Percentiles rank a stretch among this genome's conserved stretches.
Conservation (phyloP, 306 rosid genomes). For the Gastrolobium villosum region DNA sequence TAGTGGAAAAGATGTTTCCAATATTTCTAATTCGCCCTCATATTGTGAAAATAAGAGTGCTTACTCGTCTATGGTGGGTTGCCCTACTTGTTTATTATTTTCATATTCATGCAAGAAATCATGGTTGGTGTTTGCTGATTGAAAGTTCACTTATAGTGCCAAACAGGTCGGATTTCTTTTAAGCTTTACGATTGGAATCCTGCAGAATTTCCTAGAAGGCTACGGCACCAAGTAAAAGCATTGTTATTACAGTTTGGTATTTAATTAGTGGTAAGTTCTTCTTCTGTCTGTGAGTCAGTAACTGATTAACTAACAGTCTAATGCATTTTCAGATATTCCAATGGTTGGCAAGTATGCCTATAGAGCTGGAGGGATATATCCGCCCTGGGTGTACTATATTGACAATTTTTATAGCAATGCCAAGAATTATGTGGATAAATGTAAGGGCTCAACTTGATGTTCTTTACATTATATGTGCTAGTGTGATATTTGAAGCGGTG, state of each 20-base stretch:
- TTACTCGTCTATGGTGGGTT: constrained; percentile 85
- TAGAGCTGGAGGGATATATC: constrained; percentile 98
- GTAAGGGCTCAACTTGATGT: constrained; percentile 57
- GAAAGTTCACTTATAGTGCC: constrained; percentile 77
- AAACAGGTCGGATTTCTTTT: constrained; percentile 97
- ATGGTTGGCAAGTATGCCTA: constrained; percentile 96
- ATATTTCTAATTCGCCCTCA: constrained; percentile 67
- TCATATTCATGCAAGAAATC: constrained; percentile 26
- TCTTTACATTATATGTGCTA: constrained; percentile 26
- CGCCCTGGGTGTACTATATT: constrained; percentile 97
- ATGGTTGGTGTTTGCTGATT: constrained; percentile 52
- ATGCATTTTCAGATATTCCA: constrained; percentile 83
- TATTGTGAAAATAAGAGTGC: constrained; percentile 72
- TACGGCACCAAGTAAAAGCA: constrained; percentile 95
- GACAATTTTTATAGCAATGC: constrained; percentile 92
- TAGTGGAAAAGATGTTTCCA: constrained; percentile 67
- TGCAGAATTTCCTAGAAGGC: constrained; percentile 98
- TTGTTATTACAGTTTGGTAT: constrained; percentile 86
- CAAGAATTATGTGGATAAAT: constrained; percentile 90
- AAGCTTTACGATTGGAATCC: constrained; percentile 99
- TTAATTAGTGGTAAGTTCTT: constrained; percentile 42
- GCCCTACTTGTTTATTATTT: constrained; percentile 24
- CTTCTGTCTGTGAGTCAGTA: constrained; percentile 33
- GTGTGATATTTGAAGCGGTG: constrained; percentile 25
- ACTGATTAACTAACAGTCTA: constrained; percentile 56